phyloP scores from a whole-genome alignment of 225 moss, liverwort and hornwort genomes.

The Pleurozium schreberi region DNA sequence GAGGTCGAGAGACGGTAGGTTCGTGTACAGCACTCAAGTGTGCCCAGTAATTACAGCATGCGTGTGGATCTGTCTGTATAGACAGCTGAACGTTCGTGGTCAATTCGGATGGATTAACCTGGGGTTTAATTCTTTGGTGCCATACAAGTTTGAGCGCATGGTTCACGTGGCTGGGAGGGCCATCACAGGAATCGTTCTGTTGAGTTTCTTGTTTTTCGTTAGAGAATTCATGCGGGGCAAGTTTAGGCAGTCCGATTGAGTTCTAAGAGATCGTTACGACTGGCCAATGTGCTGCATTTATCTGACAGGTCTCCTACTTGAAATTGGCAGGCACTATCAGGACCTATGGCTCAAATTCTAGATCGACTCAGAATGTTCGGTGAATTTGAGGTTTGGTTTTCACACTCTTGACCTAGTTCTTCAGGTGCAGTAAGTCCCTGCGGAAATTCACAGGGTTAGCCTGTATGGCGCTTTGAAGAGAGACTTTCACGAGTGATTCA shows the following conservation, averaged over 20 bases:
- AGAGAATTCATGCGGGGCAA: neutral
- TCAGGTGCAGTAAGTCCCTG: neutral
- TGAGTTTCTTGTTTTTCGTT: neutral
- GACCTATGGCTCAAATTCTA: slow-evolving; percentile 56
- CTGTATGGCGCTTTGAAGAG: neutral
- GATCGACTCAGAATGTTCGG: slow-evolving; percentile 55
- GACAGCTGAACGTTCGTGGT: neutral
- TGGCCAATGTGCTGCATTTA: neutral
- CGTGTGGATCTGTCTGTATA: neutral
- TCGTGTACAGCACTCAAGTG: neutral
- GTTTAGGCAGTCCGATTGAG: neutral
- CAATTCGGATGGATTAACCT: neutral
- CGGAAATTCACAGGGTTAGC: neutral
- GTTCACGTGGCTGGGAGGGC: neutral
- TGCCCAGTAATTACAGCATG: neutral
- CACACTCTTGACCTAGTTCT: neutral
- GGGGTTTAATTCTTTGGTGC: neutral
- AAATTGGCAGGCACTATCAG: slow-evolving; percentile 49
- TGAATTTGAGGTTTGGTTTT: slow-evolving; percentile 46
- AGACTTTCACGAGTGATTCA: neutral
- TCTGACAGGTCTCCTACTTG: neutral
- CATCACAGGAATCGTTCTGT: neutral
- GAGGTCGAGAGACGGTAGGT: neutral
- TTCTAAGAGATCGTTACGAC: neutral
- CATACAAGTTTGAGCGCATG: neutral